Evolutionary conservation across 768 basidiomycete species (phyloP).

Genomic region (Cyathus striatus): DNA sequence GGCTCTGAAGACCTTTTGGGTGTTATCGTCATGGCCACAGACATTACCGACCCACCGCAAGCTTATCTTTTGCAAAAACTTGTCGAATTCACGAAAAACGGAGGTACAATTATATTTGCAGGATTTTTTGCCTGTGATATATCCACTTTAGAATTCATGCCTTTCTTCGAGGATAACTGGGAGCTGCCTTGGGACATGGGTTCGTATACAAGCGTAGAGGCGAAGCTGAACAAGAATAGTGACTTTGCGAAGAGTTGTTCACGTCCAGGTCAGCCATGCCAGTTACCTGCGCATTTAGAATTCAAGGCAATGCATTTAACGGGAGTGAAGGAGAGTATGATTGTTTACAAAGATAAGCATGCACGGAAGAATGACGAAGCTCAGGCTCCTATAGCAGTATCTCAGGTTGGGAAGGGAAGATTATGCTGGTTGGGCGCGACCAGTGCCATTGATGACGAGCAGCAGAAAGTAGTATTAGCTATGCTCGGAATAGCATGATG

Average conservation of each 20-base stretch:
- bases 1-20: slow-evolving; percentile 22
- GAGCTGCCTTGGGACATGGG: slow-evolving; percentile 24
- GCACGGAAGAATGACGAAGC: slow-evolving; percentile 1
- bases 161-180: slow-evolving; percentile 21
- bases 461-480: slow-evolving; percentile 22
- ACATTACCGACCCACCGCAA: slow-evolving; percentile 16
- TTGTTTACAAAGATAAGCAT: slow-evolving; percentile 13
- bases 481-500: no score
- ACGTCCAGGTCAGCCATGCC: no score
- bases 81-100: slow-evolving; percentile 25
- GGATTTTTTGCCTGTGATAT: slow-evolving; percentile 17
- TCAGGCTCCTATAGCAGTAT: slow-evolving; percentile 16
- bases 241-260: slow-evolving; percentile 8
- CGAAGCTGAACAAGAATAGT: slow-evolving; percentile 8
- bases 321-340: slow-evolving; percentile 12
- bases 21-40: slow-evolving; percentile 29
- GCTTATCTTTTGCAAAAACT: slow-evolving; percentile 20
- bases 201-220: slow-evolving; percentile 9
- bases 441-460: slow-evolving; percentile 21
- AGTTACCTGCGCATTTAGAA: slow-evolving; percentile 12
- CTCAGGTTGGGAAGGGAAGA: slow-evolving; percentile 27
- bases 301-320: slow-evolving; percentile 19
- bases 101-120: slow-evolving; percentile 31
- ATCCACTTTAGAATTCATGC: slow-evolving; percentile 10
- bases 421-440: slow-evolving; percentile 32